Evolutionary conservation across 306 rosid genomes (phyloP), one percentile per base, ranked within the genome.

Genomic region (Clitoria ternatea): DNA sequence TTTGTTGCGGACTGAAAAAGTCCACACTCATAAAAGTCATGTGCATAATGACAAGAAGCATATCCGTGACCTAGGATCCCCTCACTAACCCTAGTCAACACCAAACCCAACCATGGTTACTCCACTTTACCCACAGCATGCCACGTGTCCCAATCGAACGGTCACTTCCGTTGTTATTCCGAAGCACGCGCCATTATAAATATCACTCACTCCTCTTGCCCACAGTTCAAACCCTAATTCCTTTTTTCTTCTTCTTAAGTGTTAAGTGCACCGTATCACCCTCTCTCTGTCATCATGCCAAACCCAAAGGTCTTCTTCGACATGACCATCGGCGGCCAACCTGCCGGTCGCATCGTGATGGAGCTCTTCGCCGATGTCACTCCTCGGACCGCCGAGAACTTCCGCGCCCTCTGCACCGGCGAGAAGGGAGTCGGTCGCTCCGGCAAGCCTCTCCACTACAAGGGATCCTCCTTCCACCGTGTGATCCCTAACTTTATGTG

Each of bases 321-420:
- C 52, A 89, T 92, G 88, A 0, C 90, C 9, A 24, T 92, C 87
- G 98, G 92, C 7, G 89, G 89, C 60, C 24, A 7, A 4, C 72
- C 92, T 0, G 88, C 54, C 4, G 98, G 98, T 61, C 88, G 98
- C 4, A 77, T 92, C 79, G 66, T 85, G 4, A 78, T 92, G 63
- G 98, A 92, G 89, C 96, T 92, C 15, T 92, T 0, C 72, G 90
- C 89, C 2, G 93, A 90, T 19, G 44, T 56, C 55, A 82, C 87
- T n/a, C 98, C 98, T 0, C 74, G 79, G 12, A 92, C 98, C 30
- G 98, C 98, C 2, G 98, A 92, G 76, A 92, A 92, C 67, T 92
- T 92, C 89, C 89, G 98, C 9, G 98, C 98, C 1, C 96, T 92
- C 73, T 92, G 98, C 88, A 92, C 98, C 14, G 98, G 98, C 14